Percentiles rank a stretch among this genome's conserved stretches.
phyloP scores from a whole-genome alignment of 495 filamentous ascomycete genomes.

The Penicillium manginii region DNA sequence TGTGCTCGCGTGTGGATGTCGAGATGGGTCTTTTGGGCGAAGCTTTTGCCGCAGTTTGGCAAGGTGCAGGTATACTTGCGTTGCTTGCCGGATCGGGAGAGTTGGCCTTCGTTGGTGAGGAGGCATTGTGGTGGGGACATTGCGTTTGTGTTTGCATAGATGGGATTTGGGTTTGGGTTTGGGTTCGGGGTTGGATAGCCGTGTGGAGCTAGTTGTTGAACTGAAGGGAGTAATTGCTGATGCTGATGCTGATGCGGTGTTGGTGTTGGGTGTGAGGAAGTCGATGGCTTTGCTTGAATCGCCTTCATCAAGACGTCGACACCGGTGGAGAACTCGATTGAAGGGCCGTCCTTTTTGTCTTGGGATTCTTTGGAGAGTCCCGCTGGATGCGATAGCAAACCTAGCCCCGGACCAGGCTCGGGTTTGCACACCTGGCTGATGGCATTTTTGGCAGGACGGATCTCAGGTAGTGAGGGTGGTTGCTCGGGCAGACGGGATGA shows the following conservation, averaged over 20 bases:
- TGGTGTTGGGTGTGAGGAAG: not conserved
- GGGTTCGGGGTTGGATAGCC: conserved; percentile 9
- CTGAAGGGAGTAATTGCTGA: conserved; percentile 39
- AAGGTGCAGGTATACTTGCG: conserved; percentile 74
- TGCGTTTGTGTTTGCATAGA: conserved; percentile 10
- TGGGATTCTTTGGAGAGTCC: not conserved
- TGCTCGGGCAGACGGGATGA: conserved; percentile 40
- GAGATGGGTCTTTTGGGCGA: conserved; percentile 91
- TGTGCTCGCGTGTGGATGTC: conserved; percentile 91
- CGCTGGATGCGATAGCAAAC: not conserved
- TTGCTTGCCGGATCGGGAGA: conserved; percentile 41
- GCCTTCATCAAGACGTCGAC: conserved; percentile 92
- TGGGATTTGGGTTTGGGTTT: too few species aligned
- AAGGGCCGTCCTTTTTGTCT: conserved; percentile 28
- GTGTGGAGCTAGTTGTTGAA: conserved; percentile 38
- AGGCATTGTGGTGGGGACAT: conserved; percentile 33
- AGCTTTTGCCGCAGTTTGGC: conserved; percentile 76
- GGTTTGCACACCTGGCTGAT: conserved; percentile 35
- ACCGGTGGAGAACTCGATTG: conserved; percentile 73
- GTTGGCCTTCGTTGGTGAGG: conserved; percentile 32
- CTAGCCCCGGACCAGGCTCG: not conserved
- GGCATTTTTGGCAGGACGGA: conserved; percentile 48
- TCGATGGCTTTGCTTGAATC: conserved; percentile 71
- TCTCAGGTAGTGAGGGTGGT: conserved; percentile 40
- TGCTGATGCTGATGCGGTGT: conserved; percentile 21